These are phyloP conservation scores for Eragrostis nindensis DNA, from an alignment of 176 grass and related monocot species.

Conservation along the genomic window DNA sequence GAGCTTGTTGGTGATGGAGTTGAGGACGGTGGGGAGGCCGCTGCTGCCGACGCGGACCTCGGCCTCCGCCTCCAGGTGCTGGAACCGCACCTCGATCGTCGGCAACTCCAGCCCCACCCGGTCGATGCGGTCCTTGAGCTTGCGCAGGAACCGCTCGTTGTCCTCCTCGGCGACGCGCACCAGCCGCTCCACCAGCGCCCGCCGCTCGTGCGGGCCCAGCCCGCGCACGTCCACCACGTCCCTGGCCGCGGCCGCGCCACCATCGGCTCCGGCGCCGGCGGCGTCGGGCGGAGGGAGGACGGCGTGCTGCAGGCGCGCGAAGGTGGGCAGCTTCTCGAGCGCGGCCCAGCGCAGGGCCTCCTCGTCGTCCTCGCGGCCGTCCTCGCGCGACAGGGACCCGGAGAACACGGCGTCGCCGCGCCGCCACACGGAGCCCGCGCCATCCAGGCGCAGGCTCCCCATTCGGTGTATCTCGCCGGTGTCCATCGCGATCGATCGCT, in stretches of 20 bases:
- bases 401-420: constrained; percentile 66
- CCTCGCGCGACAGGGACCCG: constrained; percentile 39
- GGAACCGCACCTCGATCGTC: constrained; percentile 84
- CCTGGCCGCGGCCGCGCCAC: not conserved
- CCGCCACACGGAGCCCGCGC: constrained; percentile 54
- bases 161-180: constrained; percentile 82
- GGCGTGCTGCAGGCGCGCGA: constrained; percentile 65
- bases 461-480: constrained; percentile 44
- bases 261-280: not conserved
- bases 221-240: constrained; percentile 61
- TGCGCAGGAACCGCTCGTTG: constrained; percentile 81
- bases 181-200: constrained; percentile 65
- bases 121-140: constrained; percentile 85
- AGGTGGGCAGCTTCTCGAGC: constrained; percentile 85
- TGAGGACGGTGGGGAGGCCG: constrained; percentile 88
- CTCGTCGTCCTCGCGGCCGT: constrained; percentile 86
- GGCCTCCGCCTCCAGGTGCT: constrained; percentile 63
- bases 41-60: constrained; percentile 75
- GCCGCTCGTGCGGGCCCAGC: constrained; percentile 50
- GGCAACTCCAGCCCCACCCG: constrained; percentile 82
- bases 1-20: constrained; percentile 68
- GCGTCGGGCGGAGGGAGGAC: constrained; percentile 33
- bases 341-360: constrained; percentile 90
- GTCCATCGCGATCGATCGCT: too few species aligned
- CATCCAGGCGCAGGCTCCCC: constrained; percentile 43